Evolutionary conservation across 2,329 filamentous ascomycete species (phyloP).

Genomic region (Lecanicillium sp.): DNA sequence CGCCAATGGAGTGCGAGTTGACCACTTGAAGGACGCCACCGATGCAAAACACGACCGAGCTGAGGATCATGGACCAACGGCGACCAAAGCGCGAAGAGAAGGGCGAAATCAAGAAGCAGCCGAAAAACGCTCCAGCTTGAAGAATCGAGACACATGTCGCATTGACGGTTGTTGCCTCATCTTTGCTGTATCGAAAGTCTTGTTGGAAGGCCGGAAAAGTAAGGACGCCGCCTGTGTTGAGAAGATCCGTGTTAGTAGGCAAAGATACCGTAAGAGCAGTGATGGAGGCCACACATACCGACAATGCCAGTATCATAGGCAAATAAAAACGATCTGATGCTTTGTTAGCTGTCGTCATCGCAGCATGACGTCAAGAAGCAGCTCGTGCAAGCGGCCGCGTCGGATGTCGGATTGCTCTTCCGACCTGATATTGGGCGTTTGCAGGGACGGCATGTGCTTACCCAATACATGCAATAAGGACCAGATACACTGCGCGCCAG

Average conservation of each 20-base stretch:
- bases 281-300: not conserved
- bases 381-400: no score
- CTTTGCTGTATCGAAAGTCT: slow-evolving; percentile 25
- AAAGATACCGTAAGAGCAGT: not conserved
- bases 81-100: slow-evolving; percentile 32
- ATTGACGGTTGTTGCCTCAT: slow-evolving; percentile 22
- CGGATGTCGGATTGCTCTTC: no score
- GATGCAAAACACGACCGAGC: slow-evolving; percentile 34
- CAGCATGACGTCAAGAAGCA: no score
- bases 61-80: slow-evolving; percentile 28
- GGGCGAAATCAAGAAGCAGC: slow-evolving; percentile 34
- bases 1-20: slow-evolving; percentile 25
- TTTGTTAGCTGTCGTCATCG: no score
- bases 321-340: slow-evolving; percentile 23
- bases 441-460: no score
- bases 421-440: no score
- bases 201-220: slow-evolving; percentile 27
- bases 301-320: slow-evolving; percentile 35
- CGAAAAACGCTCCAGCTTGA: slow-evolving; percentile 34
- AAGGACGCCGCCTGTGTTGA: slow-evolving; percentile 26
- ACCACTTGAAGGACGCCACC: slow-evolving; percentile 31
- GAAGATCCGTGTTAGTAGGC: no score
- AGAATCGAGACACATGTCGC: slow-evolving; percentile 32
- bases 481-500: no score
- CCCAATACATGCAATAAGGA: no score